Base-by-base conservation (phyloP, 805 yeast species). In the Pichia nakasei region DNA sequence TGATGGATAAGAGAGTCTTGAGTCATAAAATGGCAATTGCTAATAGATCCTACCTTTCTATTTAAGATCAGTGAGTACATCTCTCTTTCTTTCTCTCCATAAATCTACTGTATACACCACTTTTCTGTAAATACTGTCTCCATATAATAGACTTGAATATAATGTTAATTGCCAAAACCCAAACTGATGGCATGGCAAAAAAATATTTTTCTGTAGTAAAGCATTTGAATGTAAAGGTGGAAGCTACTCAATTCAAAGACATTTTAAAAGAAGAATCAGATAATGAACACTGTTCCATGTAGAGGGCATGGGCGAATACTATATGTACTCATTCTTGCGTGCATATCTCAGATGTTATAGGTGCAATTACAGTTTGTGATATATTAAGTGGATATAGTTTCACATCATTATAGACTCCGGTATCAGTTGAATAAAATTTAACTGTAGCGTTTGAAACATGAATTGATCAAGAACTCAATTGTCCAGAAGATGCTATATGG, bases 11-110 rank as follows among this genome's bases (percentile, higher is more conserved):
- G 70, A 79, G 82, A 65, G 75, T 78, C 43, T 80, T 77, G 57
- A 77, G 85, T 72, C 97, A 91, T 66, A 86, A 82, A 66, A 68
- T 77, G 48, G 96, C 97, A 37, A 80, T 88, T 60, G 78, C 87
- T 38, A 88, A 86, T 66, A 82, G 97, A 77, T 81, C 96, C 42
- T 85, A 61, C 45, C 49, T 61, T 49, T 54, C 50, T 46, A 46
- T 61, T 37, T 60, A 49, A 45, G 2, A 15, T 8, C 15, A 3
- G 15, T n/a, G n/a, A n/a, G 7, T 15, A 13, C 17, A 13, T 11
- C 13, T 18, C 24, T 24, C 1, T 7, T 21, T 20, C n/a, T 18
- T 20, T 15, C 6, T 12, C 9, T 29, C 12, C 21, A 34, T 29
- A 29, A 34, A 34, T 34, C 4, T 24, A 24, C 27, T 24, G 9